phyloP scores from a whole-genome alignment of 176 grass and related monocot species.

The Aegilops umbellulata region DNA sequence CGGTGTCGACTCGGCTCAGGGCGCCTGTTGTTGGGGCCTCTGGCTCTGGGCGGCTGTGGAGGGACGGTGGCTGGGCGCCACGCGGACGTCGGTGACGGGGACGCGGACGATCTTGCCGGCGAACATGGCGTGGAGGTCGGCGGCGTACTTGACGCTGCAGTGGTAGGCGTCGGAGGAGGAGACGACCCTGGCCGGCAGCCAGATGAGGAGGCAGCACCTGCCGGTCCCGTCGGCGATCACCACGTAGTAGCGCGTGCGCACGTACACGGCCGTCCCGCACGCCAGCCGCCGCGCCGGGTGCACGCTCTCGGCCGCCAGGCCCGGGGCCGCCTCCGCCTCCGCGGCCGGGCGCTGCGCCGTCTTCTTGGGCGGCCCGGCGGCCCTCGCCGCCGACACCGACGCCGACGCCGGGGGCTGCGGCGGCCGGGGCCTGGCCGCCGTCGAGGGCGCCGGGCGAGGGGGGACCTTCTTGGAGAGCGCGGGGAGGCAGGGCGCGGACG shows the following conservation, averaged over 20 bases:
- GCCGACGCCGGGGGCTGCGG: neutral
- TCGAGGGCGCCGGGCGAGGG: neutral
- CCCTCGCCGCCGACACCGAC: neutral
- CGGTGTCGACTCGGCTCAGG: neutral
- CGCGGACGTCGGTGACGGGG: neutral
- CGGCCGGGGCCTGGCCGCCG: neutral
- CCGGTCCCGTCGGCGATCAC: neutral
- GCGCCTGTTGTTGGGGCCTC: neutral
- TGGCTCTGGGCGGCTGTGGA: neutral
- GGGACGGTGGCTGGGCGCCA: neutral
- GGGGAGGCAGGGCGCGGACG: slow-evolving; percentile 13
- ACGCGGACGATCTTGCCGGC: slow-evolving; percentile 28
- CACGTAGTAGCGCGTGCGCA: slow-evolving; percentile 14
- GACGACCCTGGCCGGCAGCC: slow-evolving; percentile 6
- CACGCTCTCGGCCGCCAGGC: slow-evolving; percentile 10
- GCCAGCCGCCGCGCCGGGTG: slow-evolving; percentile 32
- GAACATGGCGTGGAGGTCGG: slow-evolving; percentile 35
- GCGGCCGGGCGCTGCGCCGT: neutral
- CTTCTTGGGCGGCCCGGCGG: neutral
- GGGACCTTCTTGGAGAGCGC: neutral
- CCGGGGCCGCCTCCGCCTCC: neutral
- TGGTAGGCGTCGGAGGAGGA: slow-evolving; percentile 28
- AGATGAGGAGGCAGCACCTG: slow-evolving; percentile 8
- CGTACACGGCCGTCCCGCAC: slow-evolving; percentile 42
- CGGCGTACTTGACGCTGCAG: slow-evolving; percentile 42